A percentile compares a stretch with the other conserved stretches of the same genome.
Conservation (phyloP, 208 protist genomes). For the Spongospora subterranea region DNA sequence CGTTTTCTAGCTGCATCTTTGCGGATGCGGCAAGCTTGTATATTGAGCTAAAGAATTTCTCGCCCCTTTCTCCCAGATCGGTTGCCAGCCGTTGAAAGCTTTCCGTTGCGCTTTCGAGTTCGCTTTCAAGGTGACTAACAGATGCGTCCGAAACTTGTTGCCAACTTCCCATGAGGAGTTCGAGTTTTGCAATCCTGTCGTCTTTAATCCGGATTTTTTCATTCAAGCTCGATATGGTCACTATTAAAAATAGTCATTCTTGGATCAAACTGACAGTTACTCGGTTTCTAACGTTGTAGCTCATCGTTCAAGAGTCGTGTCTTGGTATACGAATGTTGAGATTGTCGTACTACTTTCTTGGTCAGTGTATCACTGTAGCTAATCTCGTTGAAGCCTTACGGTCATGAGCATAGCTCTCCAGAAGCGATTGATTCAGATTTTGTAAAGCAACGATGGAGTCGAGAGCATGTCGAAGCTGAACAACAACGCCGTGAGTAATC, state of each 20-base stretch:
- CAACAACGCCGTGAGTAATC: background rate
- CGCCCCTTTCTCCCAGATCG: background rate
- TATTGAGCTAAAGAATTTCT: background rate
- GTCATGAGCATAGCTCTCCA: background rate
- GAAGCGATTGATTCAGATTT: background rate
- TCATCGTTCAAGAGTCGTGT: background rate
- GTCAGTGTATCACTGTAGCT: background rate
- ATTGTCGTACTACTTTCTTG: background rate
- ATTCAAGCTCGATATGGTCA: background rate
- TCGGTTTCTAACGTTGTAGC: background rate
- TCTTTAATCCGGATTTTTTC: background rate
- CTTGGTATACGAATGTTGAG: background rate
- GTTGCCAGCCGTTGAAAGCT: background rate
- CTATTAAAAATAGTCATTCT: background rate
- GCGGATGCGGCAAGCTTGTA: background rate
- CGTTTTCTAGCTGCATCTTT: background rate
- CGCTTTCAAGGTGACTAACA: background rate
- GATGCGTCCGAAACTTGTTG: background rate
- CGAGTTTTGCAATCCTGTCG: background rate
- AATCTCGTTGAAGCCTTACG: background rate
- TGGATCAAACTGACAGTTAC: background rate
- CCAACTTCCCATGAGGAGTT: background rate
- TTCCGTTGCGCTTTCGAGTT: background rate
- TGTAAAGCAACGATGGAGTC: background rate
- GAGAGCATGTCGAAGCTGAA: background rate